Base-by-base conservation (phyloP, 2,329 filamentous ascomycete species). In the Acrocalymma vagum region DNA sequence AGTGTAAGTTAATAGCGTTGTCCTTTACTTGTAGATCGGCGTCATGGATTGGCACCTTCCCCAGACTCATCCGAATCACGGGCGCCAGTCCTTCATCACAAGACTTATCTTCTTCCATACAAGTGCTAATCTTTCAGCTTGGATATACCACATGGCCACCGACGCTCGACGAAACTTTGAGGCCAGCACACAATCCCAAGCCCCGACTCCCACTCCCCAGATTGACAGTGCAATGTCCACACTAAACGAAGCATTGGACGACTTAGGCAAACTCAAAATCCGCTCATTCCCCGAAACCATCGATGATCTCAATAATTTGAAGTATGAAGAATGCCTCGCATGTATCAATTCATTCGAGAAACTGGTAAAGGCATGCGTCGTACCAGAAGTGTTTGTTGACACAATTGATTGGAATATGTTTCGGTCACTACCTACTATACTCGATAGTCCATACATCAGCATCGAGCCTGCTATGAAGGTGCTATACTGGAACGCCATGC, bases 81-180 rank as follows among this genome's bases (percentile, higher is more conserved):
- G n/a, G n/a, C n/a, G n/a, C n/a, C n/a, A n/a, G n/a, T n/a, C n/a
- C n/a, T n/a, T n/a, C n/a, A n/a, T n/a, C n/a, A 21, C n/a, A 16
- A 18, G 4, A 21, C 9, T 9, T 13, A 10, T 21, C 20, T 29
- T 9, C 14, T n/a, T 9, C 29, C n/a, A 26, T 8, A 13, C n/a
- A 23, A 6, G 17, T 6, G 20, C 9, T 14, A 14, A 9, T 10
- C 9, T 11, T 30, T 13, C n/a, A 52, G 48, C 41, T 30, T 52
- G 48, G 48, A 45, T 52, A 9, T 48, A 42, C 25, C 48, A 35
- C 6, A 16, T 52, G 17, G 48, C 48, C 18, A 45, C 18, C 24
- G 41, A 52, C 25, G 28, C 45, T 5, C 45, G 21, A 22, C 29
- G 17, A 10, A 42, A 38, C 15, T 48, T 52, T 22, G 40, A 48